Evolutionary conservation across 345 rosid genomes (phyloP), one percentile per base, ranked within the genome.

Genomic region (Salix caprea): DNA sequence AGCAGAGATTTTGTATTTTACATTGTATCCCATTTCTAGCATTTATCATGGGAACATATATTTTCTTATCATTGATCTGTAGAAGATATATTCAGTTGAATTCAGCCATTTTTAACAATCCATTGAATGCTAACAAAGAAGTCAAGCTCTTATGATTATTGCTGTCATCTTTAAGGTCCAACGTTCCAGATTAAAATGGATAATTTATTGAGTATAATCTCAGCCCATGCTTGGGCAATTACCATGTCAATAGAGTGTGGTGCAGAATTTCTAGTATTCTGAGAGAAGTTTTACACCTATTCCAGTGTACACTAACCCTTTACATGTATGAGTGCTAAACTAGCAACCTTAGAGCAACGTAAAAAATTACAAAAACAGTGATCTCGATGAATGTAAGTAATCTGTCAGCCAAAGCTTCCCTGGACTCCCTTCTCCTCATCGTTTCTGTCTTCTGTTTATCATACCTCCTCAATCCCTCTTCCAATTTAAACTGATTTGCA

Each of bases 391-490:
- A 77, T 12, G 74, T n/a, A 67, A 67, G 72, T 61, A 82, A 48
- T 39, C 78, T 71, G 52, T 77, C 71, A 46, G 86, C 72, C 18
- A 84, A 30, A 39, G 52, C 28, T 66, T 76, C 86, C 48, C 37
- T 48, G 54, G 64, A 62, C 50, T 74, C 44, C 1, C 12, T 62
- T 60, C 24, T 75, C 79, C 66, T 77, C 23, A 1, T 74, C 70
- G 68, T 56, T 40, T 77, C 78, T 61, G 7, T 44, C 77, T 83
- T 83, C 71, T 28, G 69, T 69, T n/a, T 60, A 60, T 80, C 85
- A 37, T 73, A 80, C 36, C 58, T 70, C 26, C 26, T 56, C 30
- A 79, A 61, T 9, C 58, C 71, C 21, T 73, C 69, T 70, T 79
- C 70, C 12, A 75, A 73, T 70, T 68, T 65, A 1, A 48, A 74